A percentile compares a stretch with the other conserved stretches of the same genome.
Conservation (phyloP, 805 yeast species). For the Cyberlindnera euphorbiiphila region DNA sequence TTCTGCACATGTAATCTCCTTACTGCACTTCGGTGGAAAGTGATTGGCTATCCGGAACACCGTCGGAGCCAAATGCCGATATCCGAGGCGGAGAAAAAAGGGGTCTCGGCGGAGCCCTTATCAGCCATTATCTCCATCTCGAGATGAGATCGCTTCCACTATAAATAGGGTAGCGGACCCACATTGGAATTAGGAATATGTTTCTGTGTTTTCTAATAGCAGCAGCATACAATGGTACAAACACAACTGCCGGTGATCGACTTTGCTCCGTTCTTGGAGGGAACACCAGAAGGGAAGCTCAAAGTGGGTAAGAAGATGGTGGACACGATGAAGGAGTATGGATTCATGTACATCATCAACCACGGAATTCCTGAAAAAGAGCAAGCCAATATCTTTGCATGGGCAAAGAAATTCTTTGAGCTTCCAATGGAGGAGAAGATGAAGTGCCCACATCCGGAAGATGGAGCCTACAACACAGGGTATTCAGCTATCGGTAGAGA, state of each 20-base stretch:
- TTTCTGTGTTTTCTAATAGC: no score
- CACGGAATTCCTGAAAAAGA: slow-evolving; percentile 20
- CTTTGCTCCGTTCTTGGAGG: slow-evolving; percentile 26
- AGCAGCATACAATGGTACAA: no score
- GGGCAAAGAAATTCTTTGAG: slow-evolving; percentile 19
- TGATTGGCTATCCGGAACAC: no score
- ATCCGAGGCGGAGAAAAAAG: no score
- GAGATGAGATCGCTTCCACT: no score
- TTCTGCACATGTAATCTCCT: no score
- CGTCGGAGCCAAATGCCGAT: no score
- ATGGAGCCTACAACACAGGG: slow-evolving; percentile 26
- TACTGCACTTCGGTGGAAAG: no score
- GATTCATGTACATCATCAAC: slow-evolving; percentile 25
- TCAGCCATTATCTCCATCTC: no score
- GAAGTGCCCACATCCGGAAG: slow-evolving; percentile 24
- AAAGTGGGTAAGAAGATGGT: slow-evolving; percentile 26
- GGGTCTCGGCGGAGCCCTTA: no score
- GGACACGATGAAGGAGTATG: slow-evolving; percentile 22
- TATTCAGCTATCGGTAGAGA: slow-evolving; percentile 26
- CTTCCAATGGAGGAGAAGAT: slow-evolving; percentile 13
- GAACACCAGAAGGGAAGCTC: slow-evolving; percentile 22
- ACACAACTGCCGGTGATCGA: slow-evolving; percentile 28
- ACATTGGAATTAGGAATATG: no score
- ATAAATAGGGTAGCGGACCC: no score
- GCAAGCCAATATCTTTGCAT: slow-evolving; percentile 17